Conservation (phyloP, 139 green algal species). For the Nannochloris sp. region DNA sequence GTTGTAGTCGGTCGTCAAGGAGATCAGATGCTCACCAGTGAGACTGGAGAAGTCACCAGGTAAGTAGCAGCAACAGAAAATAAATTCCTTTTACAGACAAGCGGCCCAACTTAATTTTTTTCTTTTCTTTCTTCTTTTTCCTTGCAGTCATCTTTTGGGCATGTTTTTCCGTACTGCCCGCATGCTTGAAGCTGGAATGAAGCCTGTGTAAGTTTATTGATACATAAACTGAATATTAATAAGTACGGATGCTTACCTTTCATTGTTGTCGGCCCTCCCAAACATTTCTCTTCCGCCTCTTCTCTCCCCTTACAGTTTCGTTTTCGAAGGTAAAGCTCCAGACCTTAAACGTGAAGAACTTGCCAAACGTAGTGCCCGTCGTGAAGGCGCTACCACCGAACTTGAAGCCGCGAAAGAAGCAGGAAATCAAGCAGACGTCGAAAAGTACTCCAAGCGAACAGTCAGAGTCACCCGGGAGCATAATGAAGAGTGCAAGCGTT, state of each 20-base stretch:
- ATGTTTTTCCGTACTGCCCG: constrained; percentile 94
- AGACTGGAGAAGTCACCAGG: constrained; percentile 91
- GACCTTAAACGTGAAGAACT: constrained; percentile 89
- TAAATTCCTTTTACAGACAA: not conserved
- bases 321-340: constrained; percentile 97
- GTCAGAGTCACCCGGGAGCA: constrained; percentile 77
- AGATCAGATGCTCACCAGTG: constrained; percentile 83
- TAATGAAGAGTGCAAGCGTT: constrained; percentile 90
- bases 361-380: constrained; percentile 22
- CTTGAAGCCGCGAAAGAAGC: constrained; percentile 64
- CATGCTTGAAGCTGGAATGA: constrained; percentile 94
- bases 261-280: not conserved
- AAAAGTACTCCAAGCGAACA: constrained; percentile 94
- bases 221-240: not conserved
- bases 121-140: not conserved
- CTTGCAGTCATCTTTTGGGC: constrained; percentile 69
- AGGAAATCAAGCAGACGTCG: constrained; percentile 79
- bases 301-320: constrained; percentile 47
- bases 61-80: not conserved
- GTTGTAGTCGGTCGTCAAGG: constrained; percentile 70
- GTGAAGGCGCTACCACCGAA: constrained; percentile 41
- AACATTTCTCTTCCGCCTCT: not conserved
- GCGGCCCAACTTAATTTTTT: not conserved
- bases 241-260: not conserved
- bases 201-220: constrained; percentile 77